Evolutionary conservation across 495 filamentous ascomycete species (phyloP).

Genomic region (Eremomyces bilateralis): DNA sequence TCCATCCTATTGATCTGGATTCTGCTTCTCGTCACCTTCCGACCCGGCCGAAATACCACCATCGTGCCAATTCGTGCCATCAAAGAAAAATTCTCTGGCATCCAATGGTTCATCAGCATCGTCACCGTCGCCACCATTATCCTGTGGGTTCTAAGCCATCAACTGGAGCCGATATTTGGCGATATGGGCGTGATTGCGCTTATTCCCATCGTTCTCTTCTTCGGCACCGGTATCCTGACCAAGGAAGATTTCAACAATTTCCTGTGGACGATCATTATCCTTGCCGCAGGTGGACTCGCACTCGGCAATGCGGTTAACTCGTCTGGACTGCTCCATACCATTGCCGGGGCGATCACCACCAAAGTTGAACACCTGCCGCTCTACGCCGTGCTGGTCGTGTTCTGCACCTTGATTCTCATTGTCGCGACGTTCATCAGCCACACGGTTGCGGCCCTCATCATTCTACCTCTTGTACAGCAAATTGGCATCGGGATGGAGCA

Average conservation of each 20-base stretch:
- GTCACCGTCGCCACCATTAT: slow-evolving; percentile 73
- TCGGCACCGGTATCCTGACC: slow-evolving; percentile 87
- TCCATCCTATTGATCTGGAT: slow-evolving; percentile 79
- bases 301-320: slow-evolving; percentile 89
- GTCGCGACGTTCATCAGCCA: slow-evolving; percentile 97
- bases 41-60: slow-evolving; percentile 61
- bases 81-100: slow-evolving; percentile 66
- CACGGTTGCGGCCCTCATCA: slow-evolving; percentile 88
- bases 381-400: slow-evolving; percentile 74
- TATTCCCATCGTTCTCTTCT: slow-evolving; percentile 87
- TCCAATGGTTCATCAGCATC: slow-evolving; percentile 79
- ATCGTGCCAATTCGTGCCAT: slow-evolving; percentile 80
- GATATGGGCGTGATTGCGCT: slow-evolving; percentile 98
- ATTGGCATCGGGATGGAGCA: slow-evolving; percentile 69
- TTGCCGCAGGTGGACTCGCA: slow-evolving; percentile 80
- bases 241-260: slow-evolving; percentile 99
- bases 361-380: slow-evolving; percentile 58
- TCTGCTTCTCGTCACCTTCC: slow-evolving; percentile 66
- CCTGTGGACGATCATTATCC: slow-evolving; percentile 98
- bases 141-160: slow-evolving; percentile 82
- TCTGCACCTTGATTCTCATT: slow-evolving; percentile 66
- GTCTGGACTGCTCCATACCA: slow-evolving; percentile 78
- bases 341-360: slow-evolving; percentile 51
- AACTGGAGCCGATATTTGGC: slow-evolving; percentile 68
- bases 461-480: slow-evolving; percentile 70